Evolutionary conservation across 2,329 filamentous ascomycete species (phyloP), one percentile per base, ranked within the genome.

Genomic region (Cercospora berteroae): DNA sequence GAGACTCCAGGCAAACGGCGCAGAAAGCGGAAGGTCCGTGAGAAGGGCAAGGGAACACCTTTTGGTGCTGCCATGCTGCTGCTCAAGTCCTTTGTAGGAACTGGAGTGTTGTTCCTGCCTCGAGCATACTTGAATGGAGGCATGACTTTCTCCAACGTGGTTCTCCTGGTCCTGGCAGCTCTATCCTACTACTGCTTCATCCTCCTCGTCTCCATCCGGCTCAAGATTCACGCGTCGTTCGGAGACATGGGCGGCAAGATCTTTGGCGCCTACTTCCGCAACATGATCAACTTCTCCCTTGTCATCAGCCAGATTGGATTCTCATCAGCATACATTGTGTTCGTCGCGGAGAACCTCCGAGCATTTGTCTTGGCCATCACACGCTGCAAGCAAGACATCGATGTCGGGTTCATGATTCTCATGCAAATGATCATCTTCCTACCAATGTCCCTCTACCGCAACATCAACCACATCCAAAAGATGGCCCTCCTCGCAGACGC

Each of bases 131-230:
- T 97, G 71, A 99, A 97, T 75, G 95, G 95, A 63, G 95, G 95
- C 67, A 98, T 99, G 94, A 82, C 97, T 16, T 99, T 99, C 80
- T 97, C 93, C 75, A 97, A 96, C 77, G 71, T 96, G 61, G 91
- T 99, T 16, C 86, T 99, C n/a, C 83, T 99, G 23, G 86, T 85
- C 44, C 92, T 99, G 16, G 94, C 95, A 6, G 83, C 87, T 2
- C 83, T 99, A 67, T 97, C 94, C 78, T 99, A 97, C 81, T 97
- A 97, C 83, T 97, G 94, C 82, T 99, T 99, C 80, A 93, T 99
- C 50, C 85, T 99, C 13, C 86, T 99, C 33, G 93, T 97, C 70
- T 90, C 90, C 67, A 95, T 93, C 1, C 90, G 95, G 36, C 83
- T 97, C 59, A 90, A 88, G 77, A 87, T 98, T 29, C 90, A 94